Base-by-base conservation (phyloP, 495 filamentous ascomycete genomes). In the Chaetomium tenue region DNA sequence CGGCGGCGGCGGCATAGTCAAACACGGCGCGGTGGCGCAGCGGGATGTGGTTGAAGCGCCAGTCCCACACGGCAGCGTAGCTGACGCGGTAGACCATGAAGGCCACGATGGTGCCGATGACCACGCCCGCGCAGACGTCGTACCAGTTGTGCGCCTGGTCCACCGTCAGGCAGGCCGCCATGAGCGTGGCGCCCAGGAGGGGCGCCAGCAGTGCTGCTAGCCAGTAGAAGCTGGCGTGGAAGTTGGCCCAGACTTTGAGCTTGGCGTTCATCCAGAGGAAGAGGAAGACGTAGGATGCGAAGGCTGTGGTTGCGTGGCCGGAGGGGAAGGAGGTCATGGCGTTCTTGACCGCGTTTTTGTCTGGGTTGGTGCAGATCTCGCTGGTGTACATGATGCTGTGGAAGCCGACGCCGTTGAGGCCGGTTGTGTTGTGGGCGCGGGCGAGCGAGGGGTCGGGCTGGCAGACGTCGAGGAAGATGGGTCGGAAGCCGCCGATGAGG, bases 221-320 rank as follows among this genome's bases (percentile, higher is more conserved):
- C 65, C 60, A 63, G 71, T 84, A 86, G n/a, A 82, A 72, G 20
- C 75, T 78, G 39, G 84, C 74, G 1, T 87, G 85, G 66, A 84
- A 84, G 71, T 84, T 80, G 53, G 80, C 66, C 64, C 84, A 86
- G 23, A 85, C 78, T 72, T 88, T 87, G 22, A 89, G 75, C 63
- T 88, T 88, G 8, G 83, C 86, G 64, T 89, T 88, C 20, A 89
- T 75, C 70, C 87, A 90, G 0, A 89, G 76, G n/a, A 76, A 78
- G 5, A 87, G 70, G 62, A 79, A 89, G 6, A 80, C 68, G 55
- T 83, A 82, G n/a, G 80, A 83, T 0, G 84, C 83, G 61, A 87
- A 88, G 0, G 85, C 81, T 9, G 81, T 81, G 0, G 80, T 78
- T 47, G 84, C 76, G 68, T 89, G 86, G 7, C 87, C 87, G 30